A percentile compares a stretch with the other conserved stretches of the same genome.
Evolutionary conservation across 306 rosid species (phyloP).

Genomic region (Vachellia pachyceras): DNA sequence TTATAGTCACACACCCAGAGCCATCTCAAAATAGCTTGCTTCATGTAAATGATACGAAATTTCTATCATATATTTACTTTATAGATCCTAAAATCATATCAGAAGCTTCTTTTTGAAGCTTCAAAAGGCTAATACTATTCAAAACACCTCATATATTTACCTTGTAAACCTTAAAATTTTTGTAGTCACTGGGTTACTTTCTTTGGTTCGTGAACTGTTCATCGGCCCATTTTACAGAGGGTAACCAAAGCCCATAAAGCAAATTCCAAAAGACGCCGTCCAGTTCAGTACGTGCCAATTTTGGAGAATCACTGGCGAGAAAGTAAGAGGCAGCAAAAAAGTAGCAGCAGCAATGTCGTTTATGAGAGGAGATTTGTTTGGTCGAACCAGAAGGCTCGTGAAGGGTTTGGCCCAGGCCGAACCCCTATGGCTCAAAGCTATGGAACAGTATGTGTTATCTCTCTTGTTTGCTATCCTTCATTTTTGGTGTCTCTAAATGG

Average conservation of each 20-base stretch:
- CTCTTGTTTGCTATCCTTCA: slow-evolving; percentile 23
- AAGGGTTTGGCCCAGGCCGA: slow-evolving; percentile 83
- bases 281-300: too few relatives aligned
- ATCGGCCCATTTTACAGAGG: not conserved
- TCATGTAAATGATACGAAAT: too few relatives aligned
- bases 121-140: too few relatives aligned
- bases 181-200: not conserved
- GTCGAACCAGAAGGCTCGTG: slow-evolving; percentile 75
- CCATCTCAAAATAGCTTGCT: too few relatives aligned
- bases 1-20: too few relatives aligned
- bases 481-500: not conserved
- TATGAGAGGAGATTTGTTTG: slow-evolving; percentile 75
- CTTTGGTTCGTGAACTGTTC: not conserved
- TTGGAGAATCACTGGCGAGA: too few relatives aligned
- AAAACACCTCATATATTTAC: too few relatives aligned
- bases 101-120: too few relatives aligned
- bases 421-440: slow-evolving; percentile 94
- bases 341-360: slow-evolving; percentile 66
- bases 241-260: not conserved
- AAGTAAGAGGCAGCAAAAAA: too few relatives aligned
- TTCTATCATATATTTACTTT: too few relatives aligned
- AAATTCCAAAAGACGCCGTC: not conserved
- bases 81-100: too few relatives aligned
- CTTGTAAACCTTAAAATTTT: too few relatives aligned
- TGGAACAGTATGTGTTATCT: slow-evolving; percentile 68